These are phyloP conservation scores for Sarocladium brachiariae DNA, from an alignment of 2,329 filamentous ascomycete species.

Conservation along the genomic window DNA sequence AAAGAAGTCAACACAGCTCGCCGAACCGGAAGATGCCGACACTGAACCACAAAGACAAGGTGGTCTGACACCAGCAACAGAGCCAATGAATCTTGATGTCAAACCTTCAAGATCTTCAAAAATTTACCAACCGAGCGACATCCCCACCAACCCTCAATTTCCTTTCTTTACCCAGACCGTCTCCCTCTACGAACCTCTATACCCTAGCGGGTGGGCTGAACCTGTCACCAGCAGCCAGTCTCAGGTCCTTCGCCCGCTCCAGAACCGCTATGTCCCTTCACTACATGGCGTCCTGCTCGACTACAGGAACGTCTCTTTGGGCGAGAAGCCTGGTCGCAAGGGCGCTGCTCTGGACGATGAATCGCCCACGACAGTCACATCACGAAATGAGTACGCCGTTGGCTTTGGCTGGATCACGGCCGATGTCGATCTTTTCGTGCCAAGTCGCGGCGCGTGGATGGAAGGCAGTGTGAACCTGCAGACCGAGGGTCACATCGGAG, in stretches of 20 bases:
- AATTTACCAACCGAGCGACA: constrained; percentile 30
- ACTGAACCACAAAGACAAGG: constrained; percentile 10
- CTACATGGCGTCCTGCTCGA: constrained; percentile 68
- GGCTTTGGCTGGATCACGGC: constrained; percentile 84
- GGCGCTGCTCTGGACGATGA: constrained; percentile 42
- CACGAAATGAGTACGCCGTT: constrained; percentile 76
- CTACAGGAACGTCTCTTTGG: constrained; percentile 63
- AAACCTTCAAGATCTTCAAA: constrained; percentile 22
- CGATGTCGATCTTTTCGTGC: constrained; percentile 78
- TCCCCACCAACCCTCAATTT: constrained; percentile 40
- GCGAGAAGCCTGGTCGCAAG: constrained; percentile 47
- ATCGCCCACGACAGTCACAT: constrained; percentile 39
- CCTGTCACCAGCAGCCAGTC: constrained; percentile 65
- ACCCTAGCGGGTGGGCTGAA: constrained; percentile 61
- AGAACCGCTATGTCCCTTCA: constrained; percentile 69
- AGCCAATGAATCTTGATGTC: constrained; percentile 34
- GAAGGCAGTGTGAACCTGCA: constrained; percentile 80
- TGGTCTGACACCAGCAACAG: constrained; percentile 15
- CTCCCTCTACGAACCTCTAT: constrained; percentile 72
- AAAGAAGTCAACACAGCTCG: constrained; percentile 14
- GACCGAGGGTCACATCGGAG: constrained; percentile 80
- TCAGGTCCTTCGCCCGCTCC: constrained; percentile 67
- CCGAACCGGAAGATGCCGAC: constrained; percentile 10
- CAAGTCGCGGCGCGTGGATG: constrained; percentile 64
- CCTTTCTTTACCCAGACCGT: constrained; percentile 75